Evolutionary conservation across 176 grass and related monocot species (phyloP).

Genomic region (Poa annua): DNA sequence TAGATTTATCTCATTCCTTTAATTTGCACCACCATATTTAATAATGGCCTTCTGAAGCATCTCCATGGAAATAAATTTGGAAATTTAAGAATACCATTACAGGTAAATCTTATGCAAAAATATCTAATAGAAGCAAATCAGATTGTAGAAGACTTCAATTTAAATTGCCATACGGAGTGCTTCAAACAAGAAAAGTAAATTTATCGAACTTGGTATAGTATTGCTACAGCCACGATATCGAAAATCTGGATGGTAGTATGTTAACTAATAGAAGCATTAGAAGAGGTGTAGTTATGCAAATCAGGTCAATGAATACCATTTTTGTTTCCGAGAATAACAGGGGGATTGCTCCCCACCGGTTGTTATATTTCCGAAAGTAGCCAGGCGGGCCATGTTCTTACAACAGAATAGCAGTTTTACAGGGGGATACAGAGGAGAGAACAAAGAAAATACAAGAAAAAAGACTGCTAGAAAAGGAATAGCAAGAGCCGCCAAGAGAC

Average conservation of each 20-base stretch:
- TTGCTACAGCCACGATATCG: background rate
- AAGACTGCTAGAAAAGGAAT: too few relatives aligned
- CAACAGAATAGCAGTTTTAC: too few relatives aligned
- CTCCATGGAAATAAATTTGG: background rate
- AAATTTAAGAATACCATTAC: background rate
- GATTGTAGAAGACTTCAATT: background rate
- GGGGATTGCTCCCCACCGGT: too few relatives aligned
- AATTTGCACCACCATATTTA: background rate
- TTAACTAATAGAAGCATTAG: background rate
- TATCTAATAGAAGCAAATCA: background rate
- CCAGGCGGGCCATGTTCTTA: too few relatives aligned
- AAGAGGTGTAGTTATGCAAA: too few relatives aligned
- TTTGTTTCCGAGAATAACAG: too few relatives aligned
- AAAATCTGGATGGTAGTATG: background rate
- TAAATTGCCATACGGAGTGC: constrained; percentile 18
- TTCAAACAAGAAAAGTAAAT: background rate
- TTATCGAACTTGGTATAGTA: background rate
- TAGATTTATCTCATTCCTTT: background rate
- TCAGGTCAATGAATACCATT: too few relatives aligned
- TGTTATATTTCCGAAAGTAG: too few relatives aligned
- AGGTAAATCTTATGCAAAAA: background rate
- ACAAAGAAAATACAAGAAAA: too few relatives aligned
- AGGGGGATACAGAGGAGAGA: too few relatives aligned
- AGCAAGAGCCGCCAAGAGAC: too few relatives aligned
- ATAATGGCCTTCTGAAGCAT: background rate